Evolutionary conservation across 805 yeast species (phyloP).

Genomic region (Teunomyces gatunensis): DNA sequence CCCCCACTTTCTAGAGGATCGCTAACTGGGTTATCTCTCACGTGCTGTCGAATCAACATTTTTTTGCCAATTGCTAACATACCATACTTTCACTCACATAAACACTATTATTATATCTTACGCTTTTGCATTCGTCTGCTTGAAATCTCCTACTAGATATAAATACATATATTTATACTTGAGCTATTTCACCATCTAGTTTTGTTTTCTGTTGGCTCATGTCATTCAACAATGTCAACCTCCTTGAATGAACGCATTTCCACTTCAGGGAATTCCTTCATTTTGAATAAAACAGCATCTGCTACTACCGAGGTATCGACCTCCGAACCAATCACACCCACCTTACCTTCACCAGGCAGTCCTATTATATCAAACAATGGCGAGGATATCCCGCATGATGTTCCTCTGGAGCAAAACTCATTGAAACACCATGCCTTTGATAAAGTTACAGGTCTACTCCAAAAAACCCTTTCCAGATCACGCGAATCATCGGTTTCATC

Average conservation of each 20-base stretch:
- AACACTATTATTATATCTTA: neutral
- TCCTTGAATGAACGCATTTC: conserved; percentile 1
- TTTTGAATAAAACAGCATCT: conserved; percentile 2
- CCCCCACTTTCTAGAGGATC: neutral
- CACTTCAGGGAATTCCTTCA: conserved; percentile 3
- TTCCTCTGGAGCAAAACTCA: neutral
- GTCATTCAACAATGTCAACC: neutral
- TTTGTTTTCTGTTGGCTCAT: neutral
- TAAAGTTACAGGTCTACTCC: conserved; percentile 32
- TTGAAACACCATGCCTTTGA: conserved; percentile 27
- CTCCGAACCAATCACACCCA: conserved; percentile 9
- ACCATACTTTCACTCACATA: neutral
- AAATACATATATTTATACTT: neutral
- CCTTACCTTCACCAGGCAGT: conserved; percentile 1
- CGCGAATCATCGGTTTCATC: conserved; percentile 6
- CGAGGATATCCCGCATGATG: neutral
- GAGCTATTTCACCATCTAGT: neutral
- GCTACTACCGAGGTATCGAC: conserved; percentile 10
- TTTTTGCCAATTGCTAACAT: conserved; percentile 1
- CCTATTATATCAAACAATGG: neutral
- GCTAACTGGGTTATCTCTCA: conserved; percentile 4
- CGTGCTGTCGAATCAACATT: conserved; percentile 3
- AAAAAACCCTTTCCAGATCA: conserved; percentile 21
- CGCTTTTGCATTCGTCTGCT: neutral
- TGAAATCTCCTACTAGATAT: neutral